Conservation (phyloP, 306 rosid species). For the Malus orientalis region DNA sequence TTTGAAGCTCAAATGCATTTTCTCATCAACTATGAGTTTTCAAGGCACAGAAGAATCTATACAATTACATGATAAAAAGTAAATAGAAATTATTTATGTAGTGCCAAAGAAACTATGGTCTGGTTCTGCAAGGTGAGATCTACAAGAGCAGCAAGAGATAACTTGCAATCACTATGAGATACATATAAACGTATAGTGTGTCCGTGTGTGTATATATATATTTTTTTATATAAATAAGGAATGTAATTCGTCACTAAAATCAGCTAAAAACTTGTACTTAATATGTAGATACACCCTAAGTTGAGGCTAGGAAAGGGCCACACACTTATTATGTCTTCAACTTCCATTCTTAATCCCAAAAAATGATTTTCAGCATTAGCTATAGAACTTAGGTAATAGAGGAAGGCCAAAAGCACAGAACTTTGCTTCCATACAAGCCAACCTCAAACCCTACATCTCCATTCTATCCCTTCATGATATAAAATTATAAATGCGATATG, state of each 20-base stretch:
- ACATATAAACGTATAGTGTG: not conserved
- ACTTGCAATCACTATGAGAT: not conserved
- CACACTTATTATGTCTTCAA: not conserved
- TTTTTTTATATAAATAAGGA: not conserved
- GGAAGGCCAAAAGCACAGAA: not conserved
- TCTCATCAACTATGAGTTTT: not conserved
- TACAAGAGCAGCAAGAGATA: not conserved
- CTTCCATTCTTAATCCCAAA: not conserved
- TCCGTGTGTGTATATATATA: no score
- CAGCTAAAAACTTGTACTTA: not conserved
- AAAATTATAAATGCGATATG: not conserved
- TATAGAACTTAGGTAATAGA: not conserved
- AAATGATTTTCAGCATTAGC: not conserved
- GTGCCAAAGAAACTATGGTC: constrained; percentile 2
- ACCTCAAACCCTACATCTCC: not conserved
- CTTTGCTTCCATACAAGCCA: not conserved
- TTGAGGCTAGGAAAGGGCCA: not conserved
- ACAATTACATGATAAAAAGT: not conserved
- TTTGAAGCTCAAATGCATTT: constrained; percentile 7
- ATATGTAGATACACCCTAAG: not conserved
- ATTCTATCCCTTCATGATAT: not conserved
- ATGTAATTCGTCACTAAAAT: not conserved
- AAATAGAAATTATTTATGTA: not conserved
- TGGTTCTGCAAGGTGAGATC: constrained; percentile 6
- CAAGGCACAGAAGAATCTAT: constrained; percentile 12